Evolutionary conservation across 2,329 filamentous ascomycete species (phyloP).

Genomic region (Aspergillus glaucus): DNA sequence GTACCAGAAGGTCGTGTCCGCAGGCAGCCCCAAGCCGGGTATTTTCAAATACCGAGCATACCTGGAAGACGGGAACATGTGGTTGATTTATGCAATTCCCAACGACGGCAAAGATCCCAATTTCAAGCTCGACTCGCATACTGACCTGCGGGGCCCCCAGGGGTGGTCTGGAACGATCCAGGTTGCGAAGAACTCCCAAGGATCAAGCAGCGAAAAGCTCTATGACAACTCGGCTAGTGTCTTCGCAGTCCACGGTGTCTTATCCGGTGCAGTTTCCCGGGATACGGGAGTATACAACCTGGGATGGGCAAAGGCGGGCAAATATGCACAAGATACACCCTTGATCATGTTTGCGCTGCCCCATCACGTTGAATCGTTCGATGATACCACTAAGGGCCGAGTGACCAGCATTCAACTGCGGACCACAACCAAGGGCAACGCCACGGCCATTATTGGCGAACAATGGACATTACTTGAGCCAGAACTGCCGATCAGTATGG

Average conservation of each 20-base stretch:
- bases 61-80: constrained; percentile 65
- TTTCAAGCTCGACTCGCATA: constrained; percentile 63
- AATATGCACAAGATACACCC: constrained; percentile 45
- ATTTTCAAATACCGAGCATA: constrained; percentile 70
- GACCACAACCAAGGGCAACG: constrained; percentile 79
- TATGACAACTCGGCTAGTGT: constrained; percentile 72
- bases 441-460: constrained; percentile 64
- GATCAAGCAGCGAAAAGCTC: constrained; percentile 54
- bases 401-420: constrained; percentile 56
- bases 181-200: constrained; percentile 66
- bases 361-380: constrained; percentile 75
- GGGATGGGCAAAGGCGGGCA: constrained; percentile 64
- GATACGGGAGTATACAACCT: constrained; percentile 66
- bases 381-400: constrained; percentile 47
- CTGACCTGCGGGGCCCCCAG: constrained; percentile 56
- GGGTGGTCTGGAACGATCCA: constrained; percentile 76
- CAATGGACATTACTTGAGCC: constrained; percentile 72
- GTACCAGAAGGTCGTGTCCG: constrained; percentile 58
- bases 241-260: constrained; percentile 59
- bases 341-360: constrained; percentile 83
- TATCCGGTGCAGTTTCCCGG: constrained; percentile 56
- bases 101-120: constrained; percentile 55
- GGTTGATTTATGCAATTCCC: constrained; percentile 72
- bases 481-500: constrained; percentile 65
- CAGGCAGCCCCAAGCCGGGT: constrained; percentile 52